These are phyloP conservation scores for Phytopythium sindhum DNA, from an alignment of 352 stramenopile species.

Conservation along the genomic window DNA sequence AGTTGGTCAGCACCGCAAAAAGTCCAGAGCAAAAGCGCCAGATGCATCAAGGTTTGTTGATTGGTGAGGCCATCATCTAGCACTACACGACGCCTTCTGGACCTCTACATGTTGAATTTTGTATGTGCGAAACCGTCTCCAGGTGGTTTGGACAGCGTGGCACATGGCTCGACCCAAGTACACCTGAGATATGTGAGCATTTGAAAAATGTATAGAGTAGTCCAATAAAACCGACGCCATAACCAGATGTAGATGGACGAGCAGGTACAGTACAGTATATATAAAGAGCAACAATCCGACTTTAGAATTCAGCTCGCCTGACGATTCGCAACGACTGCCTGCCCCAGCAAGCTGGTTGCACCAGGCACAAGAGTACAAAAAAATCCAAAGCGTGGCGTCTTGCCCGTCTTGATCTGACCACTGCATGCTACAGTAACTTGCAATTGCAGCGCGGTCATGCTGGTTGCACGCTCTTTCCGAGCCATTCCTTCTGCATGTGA, in stretches of 20 bases:
- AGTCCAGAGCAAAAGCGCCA: conserved; percentile 3
- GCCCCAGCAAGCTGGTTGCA: not conserved
- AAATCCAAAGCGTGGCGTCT: not conserved
- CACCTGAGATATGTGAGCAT: not conserved
- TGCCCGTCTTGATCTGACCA: conserved; percentile 1
- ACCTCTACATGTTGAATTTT: not conserved
- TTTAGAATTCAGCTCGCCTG: not conserved
- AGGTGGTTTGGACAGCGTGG: not conserved
- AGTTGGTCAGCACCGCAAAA: not conserved
- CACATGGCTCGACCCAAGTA: not conserved
- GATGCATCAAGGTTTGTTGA: conserved; percentile 5
- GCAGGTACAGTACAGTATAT: no score
- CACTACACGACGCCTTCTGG: not conserved
- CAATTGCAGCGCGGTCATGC: not conserved
- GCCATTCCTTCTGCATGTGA: not conserved
- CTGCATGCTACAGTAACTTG: not conserved
- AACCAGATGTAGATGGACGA: not conserved
- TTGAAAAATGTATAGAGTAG: not conserved
- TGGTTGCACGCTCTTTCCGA: not conserved
- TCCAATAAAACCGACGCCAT: not conserved
- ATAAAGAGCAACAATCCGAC: no score
- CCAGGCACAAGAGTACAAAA: not conserved
- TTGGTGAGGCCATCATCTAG: not conserved
- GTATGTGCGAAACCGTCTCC: not conserved
- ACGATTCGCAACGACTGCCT: not conserved